phyloP scores from a whole-genome alignment of 495 filamentous ascomycete species.

The Hamigera avellanea region DNA sequence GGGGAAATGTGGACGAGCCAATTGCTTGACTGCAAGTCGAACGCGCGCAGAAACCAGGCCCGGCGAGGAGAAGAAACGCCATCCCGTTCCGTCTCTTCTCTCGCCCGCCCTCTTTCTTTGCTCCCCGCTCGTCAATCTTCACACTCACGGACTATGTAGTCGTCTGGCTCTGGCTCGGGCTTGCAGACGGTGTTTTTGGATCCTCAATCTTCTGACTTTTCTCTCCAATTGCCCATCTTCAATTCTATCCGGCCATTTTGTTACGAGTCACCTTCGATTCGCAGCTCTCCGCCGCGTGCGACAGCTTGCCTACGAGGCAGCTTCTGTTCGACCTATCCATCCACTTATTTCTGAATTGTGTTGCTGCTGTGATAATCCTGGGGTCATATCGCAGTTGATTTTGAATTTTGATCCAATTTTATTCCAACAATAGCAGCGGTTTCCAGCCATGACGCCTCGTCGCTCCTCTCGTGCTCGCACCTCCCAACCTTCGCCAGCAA shows the following conservation, averaged over 20 bases:
- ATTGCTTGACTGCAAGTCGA: background rate
- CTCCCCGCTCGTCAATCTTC: conserved; percentile 12
- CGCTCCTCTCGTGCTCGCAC: conserved; percentile 86
- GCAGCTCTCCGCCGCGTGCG: conserved; percentile 20
- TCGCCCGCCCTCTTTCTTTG: conserved; percentile 19
- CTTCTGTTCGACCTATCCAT: conserved; percentile 2
- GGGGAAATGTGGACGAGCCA: background rate
- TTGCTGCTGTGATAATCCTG: conserved; percentile 3
- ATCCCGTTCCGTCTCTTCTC: conserved; percentile 26
- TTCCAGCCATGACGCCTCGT: conserved; percentile 53
- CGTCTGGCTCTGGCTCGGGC: conserved; percentile 27
- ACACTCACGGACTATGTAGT: conserved; percentile 34
- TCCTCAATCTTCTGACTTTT: conserved; percentile 7
- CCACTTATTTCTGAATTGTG: conserved; percentile 1
- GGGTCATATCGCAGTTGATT: no score
- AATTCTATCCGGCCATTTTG: conserved; percentile 13
- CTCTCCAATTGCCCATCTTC: conserved; percentile 17
- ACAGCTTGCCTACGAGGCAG: conserved; percentile 13
- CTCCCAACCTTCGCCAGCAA: conserved; percentile 56
- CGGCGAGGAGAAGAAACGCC: conserved; percentile 18
- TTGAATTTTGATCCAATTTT: background rate
- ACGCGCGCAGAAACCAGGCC: conserved; percentile 10
- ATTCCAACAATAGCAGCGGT: background rate
- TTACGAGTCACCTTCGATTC: conserved; percentile 11
- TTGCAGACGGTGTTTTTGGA: conserved; percentile 18